Evolutionary conservation across 2,329 filamentous ascomycete genomes (phyloP).

Genomic region (Lomentospora prolificans): DNA sequence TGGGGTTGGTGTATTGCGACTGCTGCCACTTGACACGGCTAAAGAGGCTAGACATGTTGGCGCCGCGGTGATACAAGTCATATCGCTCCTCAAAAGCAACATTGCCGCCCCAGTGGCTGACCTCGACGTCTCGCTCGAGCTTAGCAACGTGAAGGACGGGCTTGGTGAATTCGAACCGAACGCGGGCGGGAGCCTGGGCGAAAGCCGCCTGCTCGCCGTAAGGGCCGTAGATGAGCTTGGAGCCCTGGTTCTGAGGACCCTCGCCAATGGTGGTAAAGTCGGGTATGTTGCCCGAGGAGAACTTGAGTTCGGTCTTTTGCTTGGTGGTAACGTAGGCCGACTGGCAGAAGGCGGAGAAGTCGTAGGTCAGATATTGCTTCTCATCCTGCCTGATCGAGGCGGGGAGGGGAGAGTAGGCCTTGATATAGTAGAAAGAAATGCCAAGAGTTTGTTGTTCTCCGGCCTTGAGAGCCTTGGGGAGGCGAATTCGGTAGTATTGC

Average conservation of each 20-base stretch:
- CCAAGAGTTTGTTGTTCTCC: conserved; percentile 74
- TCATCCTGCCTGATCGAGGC: conserved; percentile 74
- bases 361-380: conserved; percentile 76
- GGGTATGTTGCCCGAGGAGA: conserved; percentile 65
- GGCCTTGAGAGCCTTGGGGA: conserved; percentile 66
- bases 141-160: conserved; percentile 70
- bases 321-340: conserved; percentile 80
- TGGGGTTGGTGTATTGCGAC: conserved; percentile 64
- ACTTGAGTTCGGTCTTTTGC: conserved; percentile 96
- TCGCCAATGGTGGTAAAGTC: conserved; percentile 73
- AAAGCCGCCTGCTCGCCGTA: conserved; percentile 77
- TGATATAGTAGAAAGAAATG: conserved; percentile 75
- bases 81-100: conserved; percentile 91
- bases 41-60: conserved; percentile 64
- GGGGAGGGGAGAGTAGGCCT: conserved; percentile 71
- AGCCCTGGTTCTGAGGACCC: conserved; percentile 70
- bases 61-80: conserved; percentile 77
- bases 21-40: conserved; percentile 68
- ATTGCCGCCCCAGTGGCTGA: conserved; percentile 98
- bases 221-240: conserved; percentile 81
- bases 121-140: conserved; percentile 84
- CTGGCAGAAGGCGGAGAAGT: conserved; percentile 75
- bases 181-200: conserved; percentile 58
- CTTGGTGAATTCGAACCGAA: conserved; percentile 94
- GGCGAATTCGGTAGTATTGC: conserved; percentile 76